A percentile compares a stretch with the other conserved stretches of the same genome.
Conservation (phyloP, 371 early-diverging fungal species). For the Circinella umbellata region DNA sequence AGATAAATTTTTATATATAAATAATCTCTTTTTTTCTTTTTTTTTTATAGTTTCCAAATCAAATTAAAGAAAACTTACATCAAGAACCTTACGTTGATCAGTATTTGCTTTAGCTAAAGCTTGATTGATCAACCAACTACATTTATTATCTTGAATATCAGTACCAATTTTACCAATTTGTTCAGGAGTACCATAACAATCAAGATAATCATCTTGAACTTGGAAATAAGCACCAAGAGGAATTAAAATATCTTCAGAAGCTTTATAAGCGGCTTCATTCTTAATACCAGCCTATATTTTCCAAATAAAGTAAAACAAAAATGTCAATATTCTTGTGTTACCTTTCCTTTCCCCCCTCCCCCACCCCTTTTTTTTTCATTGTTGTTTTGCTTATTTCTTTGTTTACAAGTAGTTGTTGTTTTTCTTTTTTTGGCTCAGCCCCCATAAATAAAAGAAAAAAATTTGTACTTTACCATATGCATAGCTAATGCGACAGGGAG, state of each 20-base stretch:
- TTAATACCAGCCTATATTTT: conserved; percentile 73
- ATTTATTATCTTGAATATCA: conserved; percentile 98
- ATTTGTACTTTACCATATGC: conserved; percentile 63
- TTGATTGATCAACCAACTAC: conserved; percentile 96
- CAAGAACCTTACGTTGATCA: conserved; percentile 87
- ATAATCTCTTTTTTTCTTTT: conserved; percentile 5
- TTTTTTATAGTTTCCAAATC: too few relatives aligned
- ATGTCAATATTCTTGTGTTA: not conserved
- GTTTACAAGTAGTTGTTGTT: not conserved
- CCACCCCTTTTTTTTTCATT: too few relatives aligned
- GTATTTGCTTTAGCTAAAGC: conserved; percentile 77
- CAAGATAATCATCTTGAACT: conserved; percentile 96
- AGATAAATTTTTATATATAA: too few relatives aligned
- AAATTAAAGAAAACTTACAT: conserved; percentile 49
- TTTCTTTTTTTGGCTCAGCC: too few relatives aligned
- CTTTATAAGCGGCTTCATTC: conserved; percentile 75
- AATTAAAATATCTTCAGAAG: conserved; percentile 84
- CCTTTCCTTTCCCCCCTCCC: not conserved
- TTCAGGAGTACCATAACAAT: conserved; percentile 91
- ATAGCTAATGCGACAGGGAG: conserved; percentile 96
- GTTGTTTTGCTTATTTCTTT: not conserved
- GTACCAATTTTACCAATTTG: conserved; percentile 98
- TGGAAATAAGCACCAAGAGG: conserved; percentile 98
- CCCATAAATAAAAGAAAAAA: not conserved
- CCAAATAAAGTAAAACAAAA: not conserved